Conservation (phyloP, 2,329 filamentous ascomycete genomes). For the Parafenestella ontariensis region DNA sequence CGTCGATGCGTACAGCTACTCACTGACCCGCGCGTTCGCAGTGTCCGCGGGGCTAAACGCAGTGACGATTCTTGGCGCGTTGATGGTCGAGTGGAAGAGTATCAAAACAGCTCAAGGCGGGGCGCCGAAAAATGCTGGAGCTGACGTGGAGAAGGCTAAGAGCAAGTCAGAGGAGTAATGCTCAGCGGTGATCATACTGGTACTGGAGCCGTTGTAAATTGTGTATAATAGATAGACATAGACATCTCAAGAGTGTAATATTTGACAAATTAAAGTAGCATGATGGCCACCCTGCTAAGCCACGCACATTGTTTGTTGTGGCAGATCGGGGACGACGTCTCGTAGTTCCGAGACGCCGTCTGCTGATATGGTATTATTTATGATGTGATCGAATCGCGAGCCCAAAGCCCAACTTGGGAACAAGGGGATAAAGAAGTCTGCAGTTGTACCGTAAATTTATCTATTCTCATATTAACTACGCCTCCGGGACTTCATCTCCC, state of each 20-base stretch:
- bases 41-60: conserved; percentile 63
- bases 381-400: too few species aligned
- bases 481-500: conserved; percentile 59
- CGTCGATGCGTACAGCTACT: conserved; percentile 67
- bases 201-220: not conserved
- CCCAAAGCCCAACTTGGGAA: too few species aligned
- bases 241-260: too few species aligned
- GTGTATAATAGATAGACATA: not conserved
- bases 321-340: too few species aligned
- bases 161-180: not conserved
- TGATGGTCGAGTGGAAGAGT: conserved; percentile 67
- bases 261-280: too few species aligned
- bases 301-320: too few species aligned
- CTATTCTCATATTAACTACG: conserved; percentile 4
- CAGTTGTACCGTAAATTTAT: too few species aligned
- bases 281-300: too few species aligned
- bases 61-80: conserved; percentile 60
- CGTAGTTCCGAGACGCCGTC: too few species aligned
- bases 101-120: conserved; percentile 47
- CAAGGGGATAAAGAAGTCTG: too few species aligned
- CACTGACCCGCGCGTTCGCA: conserved; percentile 65
- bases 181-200: not conserved
- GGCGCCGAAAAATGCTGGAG: not conserved
- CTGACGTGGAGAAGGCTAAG: not conserved
- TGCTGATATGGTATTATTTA: too few species aligned